These are phyloP conservation scores for Coemansia sp. DNA, from an alignment of 192 early-diverging fungal species.

Conservation along the genomic window DNA sequence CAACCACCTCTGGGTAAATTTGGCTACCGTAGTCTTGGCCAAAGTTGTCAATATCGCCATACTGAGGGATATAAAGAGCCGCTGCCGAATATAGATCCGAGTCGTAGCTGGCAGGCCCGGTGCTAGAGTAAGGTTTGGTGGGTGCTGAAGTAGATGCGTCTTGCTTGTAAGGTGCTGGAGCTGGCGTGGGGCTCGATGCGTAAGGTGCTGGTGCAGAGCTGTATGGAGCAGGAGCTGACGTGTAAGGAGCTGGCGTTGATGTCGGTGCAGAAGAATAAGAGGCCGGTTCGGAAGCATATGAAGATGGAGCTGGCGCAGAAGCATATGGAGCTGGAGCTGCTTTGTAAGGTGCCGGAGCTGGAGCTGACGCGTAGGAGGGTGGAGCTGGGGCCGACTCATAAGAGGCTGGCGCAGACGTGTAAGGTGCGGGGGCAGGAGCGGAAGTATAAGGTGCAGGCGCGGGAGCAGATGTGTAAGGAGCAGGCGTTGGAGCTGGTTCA, in stretches of 20 bases:
- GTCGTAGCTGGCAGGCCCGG: neutral
- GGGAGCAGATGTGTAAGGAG: neutral
- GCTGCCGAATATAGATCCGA: neutral
- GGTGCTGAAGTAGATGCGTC: neutral
- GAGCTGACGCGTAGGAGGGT: too few species aligned
- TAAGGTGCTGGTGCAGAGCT: constrained; percentile 12
- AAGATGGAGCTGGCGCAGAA: neutral
- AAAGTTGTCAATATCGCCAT: neutral
- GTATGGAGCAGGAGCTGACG: constrained; percentile 6
- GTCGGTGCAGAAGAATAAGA: too few species aligned
- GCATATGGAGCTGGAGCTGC: constrained; percentile 5
- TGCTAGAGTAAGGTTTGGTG: neutral
- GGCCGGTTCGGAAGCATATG: neutral
- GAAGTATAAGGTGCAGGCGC: neutral
- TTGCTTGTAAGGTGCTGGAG: constrained; percentile 9
- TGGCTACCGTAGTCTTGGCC: neutral
- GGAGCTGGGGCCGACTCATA: neutral
- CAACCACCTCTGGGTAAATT: neutral
- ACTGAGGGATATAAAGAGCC: neutral
- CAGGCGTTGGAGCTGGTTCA: constrained; percentile 11
- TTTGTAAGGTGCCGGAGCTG: constrained; percentile 5
- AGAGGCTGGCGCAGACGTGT: neutral
- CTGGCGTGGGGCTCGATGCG: constrained; percentile 9
- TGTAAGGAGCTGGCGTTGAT: too few species aligned
- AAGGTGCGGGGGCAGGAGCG: neutral